Evolutionary conservation across 345 rosid genomes (phyloP), one percentile per base, ranked within the genome.

Genomic region (Raphanus raphanistrum): DNA sequence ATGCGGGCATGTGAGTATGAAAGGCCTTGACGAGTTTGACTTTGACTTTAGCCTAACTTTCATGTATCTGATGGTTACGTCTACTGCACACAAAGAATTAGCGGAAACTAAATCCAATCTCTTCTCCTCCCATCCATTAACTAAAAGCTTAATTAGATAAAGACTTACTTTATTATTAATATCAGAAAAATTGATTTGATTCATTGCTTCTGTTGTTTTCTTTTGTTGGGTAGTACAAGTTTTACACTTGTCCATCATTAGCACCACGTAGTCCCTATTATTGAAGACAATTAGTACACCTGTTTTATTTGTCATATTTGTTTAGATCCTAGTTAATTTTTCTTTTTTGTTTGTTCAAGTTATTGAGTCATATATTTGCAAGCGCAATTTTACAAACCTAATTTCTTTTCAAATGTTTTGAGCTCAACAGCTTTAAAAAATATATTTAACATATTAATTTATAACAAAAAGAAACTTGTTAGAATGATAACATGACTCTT

Each of bases 31-130:
- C 38, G 66, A 31, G 25, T 75, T 67, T 75, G 77, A 78, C 73
- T 79, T 79, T 73, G 82, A 79, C 82, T 79, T 33, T 16, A 50
- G 74, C 82, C 82, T 60, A 79, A 79, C 70, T 72, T 27, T 55
- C 63, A 79, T 79, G 61, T 72, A 7, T 59, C 31, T 72, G 73
- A 72, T 72, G 26, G 45, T 72, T 72, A 78, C 77, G 33, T 72
- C 55, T 32, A 58, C 11, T 29, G 5, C 58, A 52, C 70, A 50
- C 9, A 66, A 1, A 4, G 21, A 2, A 28, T 54, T 63, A 64
- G 76, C 76, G 54, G 31, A 72, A 78, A 72, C 65, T 61, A 79
- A 67, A 79, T 79, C 82, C 82, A 72, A 43, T 66, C 72, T 68
- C 50, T 55, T 67, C 28, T 13, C 13, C 32, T 57, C 68, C 32